Evolutionary conservation across 2,329 filamentous ascomycete genomes (phyloP), one percentile per base, ranked within the genome.

Genomic region (Incumbomyces delicatus): DNA sequence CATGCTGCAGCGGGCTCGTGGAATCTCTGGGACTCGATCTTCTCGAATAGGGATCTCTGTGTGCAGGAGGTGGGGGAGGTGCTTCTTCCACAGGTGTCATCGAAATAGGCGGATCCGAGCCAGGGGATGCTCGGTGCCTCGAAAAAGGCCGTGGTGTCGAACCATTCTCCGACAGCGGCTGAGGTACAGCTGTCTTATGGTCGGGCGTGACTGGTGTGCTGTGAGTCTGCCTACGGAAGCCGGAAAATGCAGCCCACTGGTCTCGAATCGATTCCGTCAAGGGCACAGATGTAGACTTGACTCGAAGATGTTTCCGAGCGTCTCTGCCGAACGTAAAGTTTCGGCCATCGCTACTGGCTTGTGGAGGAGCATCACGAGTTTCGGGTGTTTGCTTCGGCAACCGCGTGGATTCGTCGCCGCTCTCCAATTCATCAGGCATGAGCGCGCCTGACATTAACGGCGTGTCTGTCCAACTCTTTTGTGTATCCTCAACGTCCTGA

Each of bases 21-120:
- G 51, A 53, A 10, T 51, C 44, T 13, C 62, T 57, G 38, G 73
- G 69, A 53, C 70, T 76, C n/a, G 71, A 66, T n/a, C 71, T 49
- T 18, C 47, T 27, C 17, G 27, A 5, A n/a, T 32, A 32, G 2
- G 29, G 13, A 17, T 16, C 69, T 44, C 72, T 67, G 60, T 76
- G 74, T 41, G 71, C 71, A 20, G 74, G 71, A 14, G 72, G 66
- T 12, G 58, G 61, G 12, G 69, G 61, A n/a, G 68, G 63, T n/a
- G 62, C 59, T 35, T 35, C 17, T 33, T 27, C 22, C 22, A 27
- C 22, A 27, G 22, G 22, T 27, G 22, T 27, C 22, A 8, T 8
- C 31, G 13, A 22, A 12, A 6, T 22, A 27, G 11, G n/a, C 3
- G n/a, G 30, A 35, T 18, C 20, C 3, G 31, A 11, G 48, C 31